Evolutionary conservation across 805 yeast species (phyloP), one percentile per base, ranked within the genome.

Genomic region (Lachancea meyersii): DNA sequence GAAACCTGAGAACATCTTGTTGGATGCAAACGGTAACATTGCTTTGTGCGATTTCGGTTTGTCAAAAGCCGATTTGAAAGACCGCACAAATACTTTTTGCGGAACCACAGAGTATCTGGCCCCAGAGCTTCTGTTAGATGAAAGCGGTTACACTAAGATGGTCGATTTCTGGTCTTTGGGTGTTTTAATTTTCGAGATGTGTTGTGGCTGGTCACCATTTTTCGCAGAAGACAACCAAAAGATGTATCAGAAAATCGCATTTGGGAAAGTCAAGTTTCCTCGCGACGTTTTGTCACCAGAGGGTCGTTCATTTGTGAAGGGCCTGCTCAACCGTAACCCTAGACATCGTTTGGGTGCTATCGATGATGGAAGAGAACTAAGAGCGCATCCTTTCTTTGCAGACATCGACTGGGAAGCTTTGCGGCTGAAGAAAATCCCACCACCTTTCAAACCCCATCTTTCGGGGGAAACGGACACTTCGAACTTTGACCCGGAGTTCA

Each of bases 181-280:
- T 47, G 98, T 93, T 20, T 71, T 93, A 45, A 88, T 93, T 35
- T 93, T 93, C 65, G 98, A 93, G 69, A 93, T 93, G 98, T 89
- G 97, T 65, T 93, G 97, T 69, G 98, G 98, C 40, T 93, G 97
- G 98, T 85, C 96, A 4, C 98, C 98, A 43, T 93, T 93, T 64
- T 93, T 87, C 58, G 98, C 97, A 21, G 97, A 91, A 49, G 91
- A 87, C 64, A 88, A 95, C 39, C 97, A 93, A 69, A 96, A 93
- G 65, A 93, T 93, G 98, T 93, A 93, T 69, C 93, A 91, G 69
- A 93, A 93, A 67, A 93, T 93, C 69, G 98, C 97, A 4, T 93
- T 88, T 67, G 98, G 98, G 49, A 93, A 91, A 64, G 97, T 93
- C 35, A 76, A 96, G 58, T 93, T 93, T 65, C 98, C 98, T 38